These are phyloP conservation scores for Marvania coccoides DNA, from an alignment of 139 green algal genomes.

Conservation along the genomic window DNA sequence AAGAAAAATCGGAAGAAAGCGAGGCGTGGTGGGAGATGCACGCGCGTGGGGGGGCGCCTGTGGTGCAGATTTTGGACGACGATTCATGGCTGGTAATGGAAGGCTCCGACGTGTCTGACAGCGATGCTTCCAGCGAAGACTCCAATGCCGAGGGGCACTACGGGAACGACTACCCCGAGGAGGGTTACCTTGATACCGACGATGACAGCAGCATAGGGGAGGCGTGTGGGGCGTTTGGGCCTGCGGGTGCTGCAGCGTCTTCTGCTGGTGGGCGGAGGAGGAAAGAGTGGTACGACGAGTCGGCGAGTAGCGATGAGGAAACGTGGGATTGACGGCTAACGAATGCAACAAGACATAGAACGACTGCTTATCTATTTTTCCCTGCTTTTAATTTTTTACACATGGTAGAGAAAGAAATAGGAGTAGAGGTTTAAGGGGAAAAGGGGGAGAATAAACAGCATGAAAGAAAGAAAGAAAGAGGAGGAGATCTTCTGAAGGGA, in stretches of 20 bases:
- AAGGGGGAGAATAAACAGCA: background rate
- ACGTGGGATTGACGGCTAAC: too few relatives aligned
- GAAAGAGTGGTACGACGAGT: background rate
- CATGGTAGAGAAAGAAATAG: background rate
- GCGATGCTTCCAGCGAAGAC: conserved; percentile 15
- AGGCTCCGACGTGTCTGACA: conserved; percentile 7
- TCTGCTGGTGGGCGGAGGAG: background rate
- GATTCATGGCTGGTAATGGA: conserved; percentile 22
- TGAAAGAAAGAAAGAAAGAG: background rate
- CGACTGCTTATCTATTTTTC: background rate
- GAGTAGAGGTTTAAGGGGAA: background rate
- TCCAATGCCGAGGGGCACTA: conserved; percentile 33
- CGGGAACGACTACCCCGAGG: conserved; percentile 37
- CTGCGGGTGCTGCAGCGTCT: too few relatives aligned
- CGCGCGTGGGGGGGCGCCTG: background rate
- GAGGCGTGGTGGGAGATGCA: conserved; percentile 10
- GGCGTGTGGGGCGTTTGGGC: too few relatives aligned
- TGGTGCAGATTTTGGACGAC: conserved; percentile 26
- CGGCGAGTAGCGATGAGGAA: too few relatives aligned
- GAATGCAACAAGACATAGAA: background rate
- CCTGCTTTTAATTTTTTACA: background rate
- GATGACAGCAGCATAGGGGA: background rate
- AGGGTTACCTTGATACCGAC: background rate
- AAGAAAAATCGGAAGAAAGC: too few relatives aligned
- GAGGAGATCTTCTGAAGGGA: too few relatives aligned